Evolutionary conservation across 768 basidiomycete genomes (phyloP).

Genomic region (Hydnomerulius pinastri): DNA sequence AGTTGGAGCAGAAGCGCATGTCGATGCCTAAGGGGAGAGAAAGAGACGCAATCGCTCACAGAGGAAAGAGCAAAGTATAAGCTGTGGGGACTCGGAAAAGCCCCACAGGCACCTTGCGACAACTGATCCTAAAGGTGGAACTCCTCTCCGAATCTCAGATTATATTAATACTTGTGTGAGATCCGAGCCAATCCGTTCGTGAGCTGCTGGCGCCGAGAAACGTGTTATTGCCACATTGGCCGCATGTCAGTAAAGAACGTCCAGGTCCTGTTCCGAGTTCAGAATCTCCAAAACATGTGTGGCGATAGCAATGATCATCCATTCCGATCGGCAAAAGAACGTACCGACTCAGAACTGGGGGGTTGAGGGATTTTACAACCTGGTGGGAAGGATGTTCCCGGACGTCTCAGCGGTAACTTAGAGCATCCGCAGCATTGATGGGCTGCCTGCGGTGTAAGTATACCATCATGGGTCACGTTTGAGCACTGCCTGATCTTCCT

Average conservation of each 20-base stretch:
- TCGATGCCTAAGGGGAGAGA: neutral
- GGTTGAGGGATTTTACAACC: too few species aligned
- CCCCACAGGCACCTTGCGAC: neutral
- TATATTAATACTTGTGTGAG: constrained; percentile 3
- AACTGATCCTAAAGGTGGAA: neutral
- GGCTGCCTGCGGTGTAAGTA: too few species aligned
- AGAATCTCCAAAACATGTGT: neutral
- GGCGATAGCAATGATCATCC: neutral
- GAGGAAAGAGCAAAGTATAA: neutral
- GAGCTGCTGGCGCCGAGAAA: constrained; percentile 14
- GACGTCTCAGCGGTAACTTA: too few species aligned
- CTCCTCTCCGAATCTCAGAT: neutral
- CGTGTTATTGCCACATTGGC: constrained; percentile 15
- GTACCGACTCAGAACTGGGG: too few species aligned
- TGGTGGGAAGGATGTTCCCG: too few species aligned
- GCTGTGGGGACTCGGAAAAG: neutral
- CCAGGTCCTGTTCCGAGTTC: neutral
- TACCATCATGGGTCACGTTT: too few species aligned
- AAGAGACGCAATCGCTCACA: neutral
- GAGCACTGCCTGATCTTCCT: constrained; percentile 5
- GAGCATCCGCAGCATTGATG: too few species aligned
- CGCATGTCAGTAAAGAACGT: constrained; percentile 1
- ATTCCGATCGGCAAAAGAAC: neutral
- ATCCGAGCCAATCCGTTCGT: constrained; percentile 13
- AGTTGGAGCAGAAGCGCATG: neutral